Conservation (phyloP, 345 rosid genomes). For the Boechera stricta region DNA sequence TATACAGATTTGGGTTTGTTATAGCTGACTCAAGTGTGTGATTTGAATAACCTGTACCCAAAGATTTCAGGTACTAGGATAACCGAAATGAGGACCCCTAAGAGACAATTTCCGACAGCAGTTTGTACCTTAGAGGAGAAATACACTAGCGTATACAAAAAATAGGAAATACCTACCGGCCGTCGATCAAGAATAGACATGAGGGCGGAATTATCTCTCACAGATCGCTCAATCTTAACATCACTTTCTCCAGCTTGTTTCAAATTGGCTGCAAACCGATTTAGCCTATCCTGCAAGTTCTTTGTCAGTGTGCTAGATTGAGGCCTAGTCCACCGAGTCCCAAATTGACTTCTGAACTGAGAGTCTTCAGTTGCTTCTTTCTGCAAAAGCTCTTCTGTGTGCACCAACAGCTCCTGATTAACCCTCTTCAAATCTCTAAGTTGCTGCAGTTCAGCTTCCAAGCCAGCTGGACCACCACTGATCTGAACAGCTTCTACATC, state of each 20-base stretch:
- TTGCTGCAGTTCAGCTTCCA: conserved; percentile 93
- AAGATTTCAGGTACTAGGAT: neutral
- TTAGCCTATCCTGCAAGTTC: conserved; percentile 92
- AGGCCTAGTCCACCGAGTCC: conserved; percentile 99
- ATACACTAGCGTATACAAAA: conserved; percentile 9
- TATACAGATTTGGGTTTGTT: conserved; percentile 15
- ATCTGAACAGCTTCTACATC: conserved; percentile 97
- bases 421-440: conserved; percentile 91
- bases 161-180: conserved; percentile 62
- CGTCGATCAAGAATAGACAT: conserved; percentile 91
- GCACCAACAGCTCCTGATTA: conserved; percentile 88
- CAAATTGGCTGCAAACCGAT: conserved; percentile 90
- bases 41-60: conserved; percentile 26
- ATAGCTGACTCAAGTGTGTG: conserved; percentile 1
- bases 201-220: conserved; percentile 76
- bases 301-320: conserved; percentile 95
- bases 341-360: conserved; percentile 95
- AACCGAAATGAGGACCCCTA: conserved; percentile 13
- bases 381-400: conserved; percentile 95
- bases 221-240: conserved; percentile 88
- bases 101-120: conserved; percentile 15
- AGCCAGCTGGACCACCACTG: conserved; percentile 91
- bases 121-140: conserved; percentile 14
- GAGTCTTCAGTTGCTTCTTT: conserved; percentile 95
- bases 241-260: conserved; percentile 99